Evolutionary conservation across 1,284 basidiomycete genomes (phyloP).

Genomic region (Xerocomus amazonicus): DNA sequence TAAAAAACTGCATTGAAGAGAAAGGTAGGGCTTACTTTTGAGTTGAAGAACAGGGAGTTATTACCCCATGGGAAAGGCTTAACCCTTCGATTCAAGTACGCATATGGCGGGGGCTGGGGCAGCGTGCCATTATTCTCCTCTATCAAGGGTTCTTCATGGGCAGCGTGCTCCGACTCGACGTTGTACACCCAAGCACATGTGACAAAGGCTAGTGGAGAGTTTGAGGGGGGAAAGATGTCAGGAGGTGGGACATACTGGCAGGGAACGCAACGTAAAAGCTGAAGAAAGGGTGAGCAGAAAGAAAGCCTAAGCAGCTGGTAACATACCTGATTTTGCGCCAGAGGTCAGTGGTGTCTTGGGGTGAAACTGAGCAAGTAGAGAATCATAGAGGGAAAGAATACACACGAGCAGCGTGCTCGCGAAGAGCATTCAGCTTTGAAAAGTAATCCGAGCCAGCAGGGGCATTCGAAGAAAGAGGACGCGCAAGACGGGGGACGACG

Average conservation of each 20-base stretch:
- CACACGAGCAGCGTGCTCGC: constrained; percentile 66
- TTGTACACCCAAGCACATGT: constrained; percentile 72
- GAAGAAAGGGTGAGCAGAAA: constrained; percentile 1
- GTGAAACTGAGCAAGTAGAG: constrained; percentile 12
- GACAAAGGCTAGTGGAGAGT: constrained; percentile 49
- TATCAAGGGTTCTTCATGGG: constrained; percentile 68
- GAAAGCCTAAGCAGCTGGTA: neutral
- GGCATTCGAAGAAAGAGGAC: constrained; percentile 40
- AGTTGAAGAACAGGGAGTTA: constrained; percentile 80
- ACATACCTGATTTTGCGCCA: constrained; percentile 83
- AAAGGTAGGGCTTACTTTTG: constrained; percentile 46
- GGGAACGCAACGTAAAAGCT: constrained; percentile 78
- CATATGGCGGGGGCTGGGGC: constrained; percentile 67
- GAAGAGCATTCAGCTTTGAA: constrained; percentile 54
- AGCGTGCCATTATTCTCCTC: constrained; percentile 73
- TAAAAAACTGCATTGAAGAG: neutral
- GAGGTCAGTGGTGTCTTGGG: constrained; percentile 65
- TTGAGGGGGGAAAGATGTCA: constrained; percentile 5
- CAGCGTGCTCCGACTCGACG: constrained; percentile 69
- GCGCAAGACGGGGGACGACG: constrained; percentile 36
- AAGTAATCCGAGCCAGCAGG: constrained; percentile 44
- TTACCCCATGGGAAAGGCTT: constrained; percentile 82
- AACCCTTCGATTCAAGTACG: constrained; percentile 70
- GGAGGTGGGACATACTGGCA: constrained; percentile 48
- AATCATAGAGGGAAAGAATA: neutral